Percentiles rank a stretch among this genome's conserved stretches.
Evolutionary conservation across 2,329 filamentous ascomycete genomes (phyloP).

Genomic region (Microdochium paspali): DNA sequence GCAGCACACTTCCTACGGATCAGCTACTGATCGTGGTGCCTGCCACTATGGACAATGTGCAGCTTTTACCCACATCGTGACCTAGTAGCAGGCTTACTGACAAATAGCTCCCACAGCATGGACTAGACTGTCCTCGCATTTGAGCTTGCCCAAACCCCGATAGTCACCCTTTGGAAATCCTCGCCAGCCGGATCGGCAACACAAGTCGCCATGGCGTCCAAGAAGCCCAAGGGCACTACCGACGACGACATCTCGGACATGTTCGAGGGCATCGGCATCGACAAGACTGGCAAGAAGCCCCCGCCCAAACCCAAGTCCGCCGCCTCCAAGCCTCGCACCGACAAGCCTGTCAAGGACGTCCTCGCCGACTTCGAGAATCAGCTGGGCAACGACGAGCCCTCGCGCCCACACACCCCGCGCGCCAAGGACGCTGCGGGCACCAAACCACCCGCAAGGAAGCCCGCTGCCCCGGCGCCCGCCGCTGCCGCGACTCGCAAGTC

Average conservation of each 20-base stretch:
- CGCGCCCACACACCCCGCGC: slow-evolving; percentile 77
- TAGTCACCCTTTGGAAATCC: background rate
- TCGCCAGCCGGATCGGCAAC: slow-evolving; percentile 1
- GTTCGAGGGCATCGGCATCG: slow-evolving; percentile 52
- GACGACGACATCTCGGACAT: slow-evolving; percentile 58
- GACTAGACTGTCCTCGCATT: background rate
- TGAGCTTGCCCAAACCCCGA: background rate
- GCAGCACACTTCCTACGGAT: no score
- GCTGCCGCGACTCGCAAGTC: slow-evolving; percentile 43
- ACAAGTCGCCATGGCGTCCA: slow-evolving; percentile 43
- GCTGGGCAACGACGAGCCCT: slow-evolving; percentile 62
- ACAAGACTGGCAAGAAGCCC: slow-evolving; percentile 39
- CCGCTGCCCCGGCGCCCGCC: slow-evolving; percentile 37
- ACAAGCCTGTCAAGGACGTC: slow-evolving; percentile 56
- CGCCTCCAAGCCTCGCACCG: slow-evolving; percentile 31
- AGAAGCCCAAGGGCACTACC: slow-evolving; percentile 47
- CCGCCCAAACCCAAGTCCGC: slow-evolving; percentile 37
- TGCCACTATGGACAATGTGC: no score
- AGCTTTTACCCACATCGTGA: no score
- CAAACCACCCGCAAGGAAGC: slow-evolving; percentile 27
- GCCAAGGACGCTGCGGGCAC: slow-evolving; percentile 42
- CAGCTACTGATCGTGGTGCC: no score
- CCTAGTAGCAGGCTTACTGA: background rate
- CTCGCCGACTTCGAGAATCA: slow-evolving; percentile 78
- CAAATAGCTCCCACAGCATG: background rate